phyloP scores from a whole-genome alignment of 768 basidiomycete genomes.

The Inosperma sp. region DNA sequence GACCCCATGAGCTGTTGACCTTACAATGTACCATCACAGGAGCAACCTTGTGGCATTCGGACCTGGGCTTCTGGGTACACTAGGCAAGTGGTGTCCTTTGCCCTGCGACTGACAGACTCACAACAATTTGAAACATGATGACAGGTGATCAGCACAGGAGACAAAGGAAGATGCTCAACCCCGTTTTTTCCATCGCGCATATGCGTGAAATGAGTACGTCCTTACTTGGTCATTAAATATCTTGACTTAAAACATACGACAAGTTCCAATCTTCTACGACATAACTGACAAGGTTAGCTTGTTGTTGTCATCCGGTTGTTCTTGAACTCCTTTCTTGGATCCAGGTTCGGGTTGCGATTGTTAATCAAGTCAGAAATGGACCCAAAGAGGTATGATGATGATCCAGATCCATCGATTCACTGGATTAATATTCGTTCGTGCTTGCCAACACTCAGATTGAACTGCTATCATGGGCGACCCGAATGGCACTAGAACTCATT shows the following conservation, averaged over 20 bases:
- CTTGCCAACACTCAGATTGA: too few relatives aligned
- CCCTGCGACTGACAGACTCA: not conserved
- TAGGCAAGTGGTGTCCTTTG: constrained; percentile 16
- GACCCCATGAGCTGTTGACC: too few relatives aligned
- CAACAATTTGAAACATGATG: not conserved
- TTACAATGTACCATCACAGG: too few relatives aligned
- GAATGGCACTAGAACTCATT: constrained; percentile 46
- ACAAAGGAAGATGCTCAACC: constrained; percentile 43
- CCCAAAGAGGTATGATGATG: constrained; percentile 25
- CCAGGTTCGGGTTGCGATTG: constrained; percentile 25
- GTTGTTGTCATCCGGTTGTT: not conserved
- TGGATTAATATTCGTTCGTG: too few relatives aligned
- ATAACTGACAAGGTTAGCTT: constrained; percentile 28
- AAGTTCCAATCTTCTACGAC: constrained; percentile 34
- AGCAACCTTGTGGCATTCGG: constrained; percentile 22
- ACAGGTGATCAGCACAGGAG: constrained; percentile 42
- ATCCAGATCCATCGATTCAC: not conserved
- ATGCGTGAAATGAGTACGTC: constrained; percentile 32
- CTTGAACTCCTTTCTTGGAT: not conserved
- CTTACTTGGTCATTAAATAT: not conserved
- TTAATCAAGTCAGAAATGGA: constrained; percentile 25
- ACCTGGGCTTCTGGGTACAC: constrained; percentile 20
- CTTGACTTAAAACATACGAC: not conserved
- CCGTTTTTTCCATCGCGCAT: constrained; percentile 40
- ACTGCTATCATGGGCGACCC: constrained; percentile 35